A percentile compares a stretch with the other conserved stretches of the same genome.
Evolutionary conservation across 495 filamentous ascomycete species (phyloP).

Genomic region (Aspergillus saccharolyticus): DNA sequence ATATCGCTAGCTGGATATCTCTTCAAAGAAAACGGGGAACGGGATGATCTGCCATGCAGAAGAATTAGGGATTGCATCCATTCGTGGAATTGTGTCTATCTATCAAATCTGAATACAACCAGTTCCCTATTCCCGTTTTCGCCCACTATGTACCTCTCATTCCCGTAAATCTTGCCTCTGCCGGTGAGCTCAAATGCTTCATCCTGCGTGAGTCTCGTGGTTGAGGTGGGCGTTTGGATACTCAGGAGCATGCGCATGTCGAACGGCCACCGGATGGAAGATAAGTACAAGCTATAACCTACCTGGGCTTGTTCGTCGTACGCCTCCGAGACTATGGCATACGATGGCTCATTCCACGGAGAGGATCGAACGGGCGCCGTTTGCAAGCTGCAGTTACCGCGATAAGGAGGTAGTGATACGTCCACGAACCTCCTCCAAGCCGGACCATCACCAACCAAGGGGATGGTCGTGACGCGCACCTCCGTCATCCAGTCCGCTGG

Average conservation of each 20-base stretch:
- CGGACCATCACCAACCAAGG: slow-evolving; percentile 49
- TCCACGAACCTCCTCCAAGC: slow-evolving; percentile 45
- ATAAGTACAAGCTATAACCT: slow-evolving; percentile 49
- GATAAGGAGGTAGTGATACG: slow-evolving; percentile 38
- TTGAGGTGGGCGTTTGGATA: slow-evolving; percentile 33
- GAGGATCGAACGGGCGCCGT: slow-evolving; percentile 20
- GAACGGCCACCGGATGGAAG: slow-evolving; percentile 20
- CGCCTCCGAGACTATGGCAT: slow-evolving; percentile 49
- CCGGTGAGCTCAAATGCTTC: slow-evolving; percentile 49
- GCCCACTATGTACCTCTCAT: slow-evolving; percentile 60
- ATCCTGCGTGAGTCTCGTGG: slow-evolving; percentile 36
- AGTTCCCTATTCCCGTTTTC: slow-evolving; percentile 50
- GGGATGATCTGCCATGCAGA: not conserved
- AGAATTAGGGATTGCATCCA: no score
- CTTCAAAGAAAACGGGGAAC: no score
- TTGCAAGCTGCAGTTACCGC: slow-evolving; percentile 30
- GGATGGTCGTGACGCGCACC: slow-evolving; percentile 50
- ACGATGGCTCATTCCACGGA: slow-evolving; percentile 24
- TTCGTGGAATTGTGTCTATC: no score
- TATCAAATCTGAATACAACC: slow-evolving; percentile 51
- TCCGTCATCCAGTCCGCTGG: slow-evolving; percentile 37
- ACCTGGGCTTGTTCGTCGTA: slow-evolving; percentile 50
- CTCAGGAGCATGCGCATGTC: slow-evolving; percentile 24
- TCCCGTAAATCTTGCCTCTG: slow-evolving; percentile 54
- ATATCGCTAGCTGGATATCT: no score